Evolutionary conservation across 352 stramenopile genomes (phyloP).

Genomic region (Pythium sp.): DNA sequence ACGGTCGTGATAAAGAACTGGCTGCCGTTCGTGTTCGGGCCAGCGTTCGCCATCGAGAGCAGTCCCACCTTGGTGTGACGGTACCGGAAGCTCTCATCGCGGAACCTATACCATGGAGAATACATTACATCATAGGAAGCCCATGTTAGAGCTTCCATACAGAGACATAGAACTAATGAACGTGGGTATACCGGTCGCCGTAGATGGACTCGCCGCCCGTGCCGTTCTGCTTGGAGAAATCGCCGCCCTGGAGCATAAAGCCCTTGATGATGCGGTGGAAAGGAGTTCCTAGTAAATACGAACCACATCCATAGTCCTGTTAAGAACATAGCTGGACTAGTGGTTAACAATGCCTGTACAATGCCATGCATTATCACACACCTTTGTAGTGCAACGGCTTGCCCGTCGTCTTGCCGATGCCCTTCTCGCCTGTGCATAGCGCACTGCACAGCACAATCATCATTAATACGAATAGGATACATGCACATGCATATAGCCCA

Average conservation of each 20-base stretch:
- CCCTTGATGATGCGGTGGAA: conserved; percentile 87
- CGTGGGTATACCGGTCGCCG: conserved; percentile 29
- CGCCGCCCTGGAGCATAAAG: conserved; percentile 85
- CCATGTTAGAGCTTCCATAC: background rate
- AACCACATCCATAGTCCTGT: conserved; percentile 12
- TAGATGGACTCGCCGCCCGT: conserved; percentile 88
- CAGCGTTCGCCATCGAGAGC: conserved; percentile 94
- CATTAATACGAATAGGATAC: background rate
- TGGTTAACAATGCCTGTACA: background rate
- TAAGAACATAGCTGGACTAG: background rate
- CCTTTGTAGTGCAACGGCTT: conserved; percentile 65
- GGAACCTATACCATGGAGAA: conserved; percentile 49
- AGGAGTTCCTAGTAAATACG: conserved; percentile 28
- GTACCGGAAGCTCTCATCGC: conserved; percentile 94
- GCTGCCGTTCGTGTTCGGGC: conserved; percentile 70
- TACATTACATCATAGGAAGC: background rate
- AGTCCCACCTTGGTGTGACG: conserved; percentile 92
- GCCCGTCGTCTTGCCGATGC: conserved; percentile 54
- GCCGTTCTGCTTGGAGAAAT: conserved; percentile 77
- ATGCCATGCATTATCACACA: conserved; percentile 1
- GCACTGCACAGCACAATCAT: conserved; percentile 6
- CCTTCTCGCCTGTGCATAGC: conserved; percentile 69
- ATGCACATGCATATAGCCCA: background rate
- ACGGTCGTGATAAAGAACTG: conserved; percentile 87
- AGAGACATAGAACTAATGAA: background rate